Evolutionary conservation across 768 basidiomycete species (phyloP).

Genomic region (Zangia roseola): DNA sequence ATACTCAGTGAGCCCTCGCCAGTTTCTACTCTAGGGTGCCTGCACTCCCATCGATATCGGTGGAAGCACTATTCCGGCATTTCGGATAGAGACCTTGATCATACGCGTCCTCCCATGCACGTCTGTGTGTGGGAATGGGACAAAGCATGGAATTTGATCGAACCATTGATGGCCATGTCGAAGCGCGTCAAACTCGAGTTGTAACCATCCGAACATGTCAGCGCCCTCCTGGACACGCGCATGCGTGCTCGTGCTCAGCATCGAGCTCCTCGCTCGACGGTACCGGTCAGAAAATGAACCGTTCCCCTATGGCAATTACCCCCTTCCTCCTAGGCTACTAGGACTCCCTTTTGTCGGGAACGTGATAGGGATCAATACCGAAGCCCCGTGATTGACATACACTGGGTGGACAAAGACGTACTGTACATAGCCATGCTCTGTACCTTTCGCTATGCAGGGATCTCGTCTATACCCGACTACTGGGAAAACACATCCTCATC

Average conservation of each 20-base stretch:
- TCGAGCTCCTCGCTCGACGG: neutral
- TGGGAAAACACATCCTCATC: conserved; percentile 45
- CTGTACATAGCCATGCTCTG: conserved; percentile 14
- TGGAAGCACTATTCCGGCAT: no score
- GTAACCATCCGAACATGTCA: no score
- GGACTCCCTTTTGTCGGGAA: conserved; percentile 39
- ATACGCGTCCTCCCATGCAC: neutral
- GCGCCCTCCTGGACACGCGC: neutral
- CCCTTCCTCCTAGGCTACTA: conserved; percentile 37
- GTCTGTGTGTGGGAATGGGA: conserved; percentile 15
- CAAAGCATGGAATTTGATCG: no score
- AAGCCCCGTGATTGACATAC: conserved; percentile 36
- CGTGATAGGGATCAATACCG: conserved; percentile 32
- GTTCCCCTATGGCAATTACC: neutral
- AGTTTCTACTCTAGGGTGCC: no score
- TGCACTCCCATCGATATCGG: no score
- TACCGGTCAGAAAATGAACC: neutral
- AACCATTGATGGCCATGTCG: no score
- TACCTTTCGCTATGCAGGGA: conserved; percentile 28
- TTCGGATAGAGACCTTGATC: no score
- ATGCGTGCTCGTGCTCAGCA: neutral
- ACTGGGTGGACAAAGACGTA: conserved; percentile 37
- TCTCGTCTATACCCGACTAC: conserved; percentile 45
- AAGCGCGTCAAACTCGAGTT: neutral
- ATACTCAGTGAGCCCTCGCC: no score